These are phyloP conservation scores for Nyssa sinensis DNA, from an alignment of 148 eudicot species.

Conservation along the genomic window DNA sequence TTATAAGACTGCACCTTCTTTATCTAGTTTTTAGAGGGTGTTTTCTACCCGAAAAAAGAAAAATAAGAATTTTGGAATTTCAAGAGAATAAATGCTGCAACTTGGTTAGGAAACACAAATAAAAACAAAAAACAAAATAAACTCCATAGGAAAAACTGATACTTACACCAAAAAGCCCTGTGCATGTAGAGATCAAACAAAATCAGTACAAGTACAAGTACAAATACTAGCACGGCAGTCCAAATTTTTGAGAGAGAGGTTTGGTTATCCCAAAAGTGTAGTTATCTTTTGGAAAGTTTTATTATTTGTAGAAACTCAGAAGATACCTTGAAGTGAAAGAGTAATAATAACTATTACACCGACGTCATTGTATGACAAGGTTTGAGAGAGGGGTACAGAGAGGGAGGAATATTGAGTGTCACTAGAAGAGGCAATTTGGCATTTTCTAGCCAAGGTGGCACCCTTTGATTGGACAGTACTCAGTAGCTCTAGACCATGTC, in stretches of 20 bases:
- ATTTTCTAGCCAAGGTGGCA: too few species aligned
- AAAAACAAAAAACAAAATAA: not conserved
- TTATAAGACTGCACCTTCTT: not conserved
- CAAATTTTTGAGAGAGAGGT: not conserved
- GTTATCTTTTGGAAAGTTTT: not conserved
- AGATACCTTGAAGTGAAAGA: too few species aligned
- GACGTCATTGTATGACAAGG: too few species aligned
- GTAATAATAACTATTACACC: too few species aligned
- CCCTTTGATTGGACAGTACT: too few species aligned
- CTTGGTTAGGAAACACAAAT: not conserved
- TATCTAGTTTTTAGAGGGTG: not conserved
- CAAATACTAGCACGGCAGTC: too few species aligned
- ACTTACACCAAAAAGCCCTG: not conserved
- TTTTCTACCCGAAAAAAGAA: not conserved
- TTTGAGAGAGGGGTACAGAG: too few species aligned
- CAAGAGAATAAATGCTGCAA: not conserved
- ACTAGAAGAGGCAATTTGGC: too few species aligned
- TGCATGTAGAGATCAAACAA: not conserved
- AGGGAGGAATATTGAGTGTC: too few species aligned
- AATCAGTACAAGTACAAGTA: too few species aligned
- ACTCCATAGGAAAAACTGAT: not conserved
- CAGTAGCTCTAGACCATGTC: too few species aligned
- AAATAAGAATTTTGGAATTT: not conserved
- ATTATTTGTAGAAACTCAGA: not conserved
- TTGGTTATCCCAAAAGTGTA: not conserved